Evolutionary conservation across 2,329 filamentous ascomycete species (phyloP).

Genomic region (Ophiostoma piceae): DNA sequence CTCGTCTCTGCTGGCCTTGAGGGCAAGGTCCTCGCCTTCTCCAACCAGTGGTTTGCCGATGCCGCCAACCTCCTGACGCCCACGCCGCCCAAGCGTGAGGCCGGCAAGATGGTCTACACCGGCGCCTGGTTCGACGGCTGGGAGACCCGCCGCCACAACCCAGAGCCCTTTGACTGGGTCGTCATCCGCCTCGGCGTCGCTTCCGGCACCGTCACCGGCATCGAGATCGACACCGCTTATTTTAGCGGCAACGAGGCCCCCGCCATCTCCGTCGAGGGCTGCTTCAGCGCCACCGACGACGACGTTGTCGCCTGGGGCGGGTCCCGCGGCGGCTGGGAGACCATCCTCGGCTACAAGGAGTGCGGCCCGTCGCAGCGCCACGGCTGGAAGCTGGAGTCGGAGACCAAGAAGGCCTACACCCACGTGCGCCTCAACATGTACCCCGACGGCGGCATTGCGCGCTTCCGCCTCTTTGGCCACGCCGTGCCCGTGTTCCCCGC

Average conservation of each 20-base stretch:
- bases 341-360: slow-evolving; percentile 62
- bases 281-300: slow-evolving; percentile 52
- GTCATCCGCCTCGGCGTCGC: slow-evolving; percentile 62
- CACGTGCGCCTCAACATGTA: slow-evolving; percentile 81
- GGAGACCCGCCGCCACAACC: slow-evolving; percentile 64
- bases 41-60: slow-evolving; percentile 65
- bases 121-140: slow-evolving; percentile 68
- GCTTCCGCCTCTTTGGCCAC: slow-evolving; percentile 71
- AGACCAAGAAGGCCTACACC: slow-evolving; percentile 64
- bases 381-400: slow-evolving; percentile 60
- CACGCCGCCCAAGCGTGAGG: slow-evolving; percentile 57
- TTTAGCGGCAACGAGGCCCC: slow-evolving; percentile 81
- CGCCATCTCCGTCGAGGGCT: slow-evolving; percentile 70
- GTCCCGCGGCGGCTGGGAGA: slow-evolving; percentile 60
- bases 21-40: slow-evolving; percentile 59
- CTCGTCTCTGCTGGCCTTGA: slow-evolving; percentile 57
- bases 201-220: slow-evolving; percentile 64
- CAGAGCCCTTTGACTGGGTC: slow-evolving; percentile 61
- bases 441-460: slow-evolving; percentile 75
- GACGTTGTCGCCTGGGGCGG: slow-evolving; percentile 60
- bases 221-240: slow-evolving; percentile 76
- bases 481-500: slow-evolving; percentile 71
- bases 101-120: slow-evolving; percentile 63
- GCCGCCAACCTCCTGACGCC: slow-evolving; percentile 60
- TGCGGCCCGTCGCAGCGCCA: slow-evolving; percentile 71